phyloP scores from a whole-genome alignment of 345 rosid species.

The Gossypium raimondii region DNA sequence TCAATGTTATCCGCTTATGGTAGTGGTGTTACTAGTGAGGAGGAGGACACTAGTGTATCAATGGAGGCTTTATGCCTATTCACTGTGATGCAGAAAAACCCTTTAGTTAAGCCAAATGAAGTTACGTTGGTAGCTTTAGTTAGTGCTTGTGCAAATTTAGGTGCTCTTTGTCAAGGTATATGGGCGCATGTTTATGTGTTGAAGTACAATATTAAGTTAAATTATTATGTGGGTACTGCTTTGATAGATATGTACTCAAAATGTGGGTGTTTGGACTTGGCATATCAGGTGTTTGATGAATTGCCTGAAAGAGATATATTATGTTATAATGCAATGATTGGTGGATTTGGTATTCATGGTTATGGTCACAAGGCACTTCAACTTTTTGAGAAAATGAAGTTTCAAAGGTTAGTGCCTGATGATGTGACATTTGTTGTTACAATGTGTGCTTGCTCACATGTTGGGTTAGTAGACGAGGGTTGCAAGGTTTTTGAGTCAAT shows the following conservation, averaged over 20 bases:
- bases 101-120: slow-evolving; percentile 50
- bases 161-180: slow-evolving; percentile 42
- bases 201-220: slow-evolving; percentile 36
- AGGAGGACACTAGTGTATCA: slow-evolving; percentile 15
- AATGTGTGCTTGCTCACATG: slow-evolving; percentile 57
- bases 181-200: slow-evolving; percentile 56
- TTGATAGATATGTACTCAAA: slow-evolving; percentile 37
- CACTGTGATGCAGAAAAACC: slow-evolving; percentile 32
- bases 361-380: slow-evolving; percentile 43
- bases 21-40: not conserved
- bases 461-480: slow-evolving; percentile 53
- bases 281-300: slow-evolving; percentile 47
- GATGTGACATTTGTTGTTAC: slow-evolving; percentile 47
- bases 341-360: slow-evolving; percentile 48
- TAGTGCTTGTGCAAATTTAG: slow-evolving; percentile 50
- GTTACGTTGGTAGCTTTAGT: slow-evolving; percentile 55
- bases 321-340: slow-evolving; percentile 61
- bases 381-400: slow-evolving; percentile 33
- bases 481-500: slow-evolving; percentile 46
- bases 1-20: slow-evolving; percentile 49
- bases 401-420: slow-evolving; percentile 44
- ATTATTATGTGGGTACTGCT: slow-evolving; percentile 54
- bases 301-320: slow-evolving; percentile 37
- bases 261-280: slow-evolving; percentile 41
- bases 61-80: slow-evolving; percentile 41